Percentiles rank a stretch among this genome's conserved stretches.
These are phyloP conservation scores for Talaromyces sp. DNA, from an alignment of 2,329 filamentous ascomycete species.

Conservation along the genomic window DNA sequence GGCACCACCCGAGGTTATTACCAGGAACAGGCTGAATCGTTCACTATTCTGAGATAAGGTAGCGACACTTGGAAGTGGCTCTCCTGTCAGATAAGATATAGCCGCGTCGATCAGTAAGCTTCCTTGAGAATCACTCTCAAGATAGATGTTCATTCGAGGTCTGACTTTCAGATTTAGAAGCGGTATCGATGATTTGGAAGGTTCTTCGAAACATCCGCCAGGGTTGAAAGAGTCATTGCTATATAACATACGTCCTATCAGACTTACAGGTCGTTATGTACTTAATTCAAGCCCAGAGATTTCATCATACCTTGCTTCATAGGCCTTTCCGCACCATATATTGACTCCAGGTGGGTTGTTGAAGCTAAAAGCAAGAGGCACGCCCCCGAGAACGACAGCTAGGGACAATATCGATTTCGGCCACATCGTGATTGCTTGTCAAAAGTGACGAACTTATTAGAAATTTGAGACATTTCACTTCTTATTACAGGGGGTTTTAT, in stretches of 20 bases:
- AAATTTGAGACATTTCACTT: no score
- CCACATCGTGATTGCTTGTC: no score
- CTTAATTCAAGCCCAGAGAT: neutral
- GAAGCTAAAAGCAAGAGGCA: constrained; percentile 20
- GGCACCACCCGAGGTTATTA: constrained; percentile 29
- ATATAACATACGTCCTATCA: neutral
- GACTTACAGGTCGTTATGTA: no score
- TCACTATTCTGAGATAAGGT: constrained; percentile 19
- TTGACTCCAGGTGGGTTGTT: constrained; percentile 44
- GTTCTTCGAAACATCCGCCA: constrained; percentile 46
- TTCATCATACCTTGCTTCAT: constrained; percentile 35
- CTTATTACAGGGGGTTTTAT: no score
- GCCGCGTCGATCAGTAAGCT: constrained; percentile 45
- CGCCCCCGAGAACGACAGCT: no score
- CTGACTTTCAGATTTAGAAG: constrained; percentile 46
- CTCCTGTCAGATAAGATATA: constrained; percentile 40
- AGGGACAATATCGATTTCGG: no score
- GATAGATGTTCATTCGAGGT: constrained; percentile 49
- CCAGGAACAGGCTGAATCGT: constrained; percentile 28
- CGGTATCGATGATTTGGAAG: constrained; percentile 33
- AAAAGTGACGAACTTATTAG: no score
- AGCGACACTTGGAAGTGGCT: constrained; percentile 27
- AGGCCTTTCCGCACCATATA: constrained; percentile 51
- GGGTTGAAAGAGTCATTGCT: constrained; percentile 49
- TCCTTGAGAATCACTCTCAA: constrained; percentile 38